These are phyloP conservation scores for Ochromonas danica DNA, from an alignment of 108 stramenopile genomes.

Conservation along the genomic window DNA sequence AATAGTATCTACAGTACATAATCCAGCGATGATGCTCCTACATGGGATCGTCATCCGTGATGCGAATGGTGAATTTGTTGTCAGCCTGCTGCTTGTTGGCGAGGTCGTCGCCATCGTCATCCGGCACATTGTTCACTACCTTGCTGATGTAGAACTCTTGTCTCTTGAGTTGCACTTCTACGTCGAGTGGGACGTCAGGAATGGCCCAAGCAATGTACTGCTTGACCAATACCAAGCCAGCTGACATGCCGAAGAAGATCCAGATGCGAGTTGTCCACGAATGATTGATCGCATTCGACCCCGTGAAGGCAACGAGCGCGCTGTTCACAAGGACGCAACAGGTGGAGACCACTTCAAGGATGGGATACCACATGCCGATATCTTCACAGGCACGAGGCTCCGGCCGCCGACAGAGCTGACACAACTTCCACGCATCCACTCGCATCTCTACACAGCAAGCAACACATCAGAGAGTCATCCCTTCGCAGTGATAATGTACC, in stretches of 20 bases:
- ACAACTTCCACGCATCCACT: slow-evolving; percentile 91
- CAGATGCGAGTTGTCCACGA: slow-evolving; percentile 41
- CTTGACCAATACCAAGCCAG: slow-evolving; percentile 48
- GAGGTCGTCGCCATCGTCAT: not conserved
- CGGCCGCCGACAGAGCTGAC: slow-evolving; percentile 41
- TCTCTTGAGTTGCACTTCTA: slow-evolving; percentile 52
- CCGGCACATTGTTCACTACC: slow-evolving; percentile 37
- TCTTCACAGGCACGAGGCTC: slow-evolving; percentile 41
- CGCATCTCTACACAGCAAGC: slow-evolving; percentile 69
- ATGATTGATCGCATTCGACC: slow-evolving; percentile 50
- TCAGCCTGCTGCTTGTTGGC: not conserved
- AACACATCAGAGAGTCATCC: too few species aligned
- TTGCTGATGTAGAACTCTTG: slow-evolving; percentile 51
- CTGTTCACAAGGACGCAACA: slow-evolving; percentile 91
- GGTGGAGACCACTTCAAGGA: slow-evolving; percentile 89
- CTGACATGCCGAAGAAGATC: slow-evolving; percentile 55
- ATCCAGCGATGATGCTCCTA: too few species aligned
- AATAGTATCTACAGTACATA: too few species aligned
- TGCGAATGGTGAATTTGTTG: slow-evolving; percentile 2
- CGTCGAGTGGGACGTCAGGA: slow-evolving; percentile 51
- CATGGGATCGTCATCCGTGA: slow-evolving; percentile 9
- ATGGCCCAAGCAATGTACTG: slow-evolving; percentile 37
- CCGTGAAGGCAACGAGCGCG: slow-evolving; percentile 85
- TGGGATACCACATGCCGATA: slow-evolving; percentile 58
- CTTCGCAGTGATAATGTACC: too few species aligned